phyloP scores from a whole-genome alignment of 163 green algal species.

The Botryococcus braunii region DNA sequence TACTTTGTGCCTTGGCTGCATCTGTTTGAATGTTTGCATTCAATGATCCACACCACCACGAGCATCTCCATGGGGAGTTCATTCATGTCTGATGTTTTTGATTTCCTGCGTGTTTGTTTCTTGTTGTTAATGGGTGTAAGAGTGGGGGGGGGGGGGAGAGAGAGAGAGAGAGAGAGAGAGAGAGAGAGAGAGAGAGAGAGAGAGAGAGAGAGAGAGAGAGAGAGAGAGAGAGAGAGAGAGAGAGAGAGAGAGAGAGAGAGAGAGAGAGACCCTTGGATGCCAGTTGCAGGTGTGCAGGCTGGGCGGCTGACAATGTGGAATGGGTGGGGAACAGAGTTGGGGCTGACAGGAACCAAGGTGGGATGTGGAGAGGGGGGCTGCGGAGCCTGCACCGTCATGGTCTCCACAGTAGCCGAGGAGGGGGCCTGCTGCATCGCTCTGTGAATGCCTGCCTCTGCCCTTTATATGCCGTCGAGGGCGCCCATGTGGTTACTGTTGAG shows the following conservation, averaged over 20 bases:
- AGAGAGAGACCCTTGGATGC: neutral
- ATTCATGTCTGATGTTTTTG: neutral
- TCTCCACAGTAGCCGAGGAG: conserved; percentile 54
- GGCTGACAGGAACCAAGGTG: conserved; percentile 88
- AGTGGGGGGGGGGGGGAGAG: too few relatives aligned
- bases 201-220: neutral
- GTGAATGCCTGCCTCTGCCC: conserved; percentile 94
- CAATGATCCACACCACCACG: too few relatives aligned
- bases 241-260: neutral
- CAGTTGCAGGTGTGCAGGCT: neutral
- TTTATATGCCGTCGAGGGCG: conserved; percentile 85
- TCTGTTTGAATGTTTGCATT: neutral
- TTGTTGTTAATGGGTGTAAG: neutral
- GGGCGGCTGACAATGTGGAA: neutral
- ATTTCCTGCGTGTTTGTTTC: neutral
- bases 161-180: neutral
- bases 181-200: neutral
- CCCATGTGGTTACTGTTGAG: conserved; percentile 93
- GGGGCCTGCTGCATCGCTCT: conserved; percentile 62
- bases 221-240: neutral
- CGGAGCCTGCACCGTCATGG: conserved; percentile 94
- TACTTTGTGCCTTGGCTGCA: neutral
- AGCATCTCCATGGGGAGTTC: neutral
- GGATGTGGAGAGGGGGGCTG: conserved; percentile 94
- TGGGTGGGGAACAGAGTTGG: conserved; percentile 47